Conservation (phyloP, 768 basidiomycete genomes). For the Cytidiella melzeri region DNA sequence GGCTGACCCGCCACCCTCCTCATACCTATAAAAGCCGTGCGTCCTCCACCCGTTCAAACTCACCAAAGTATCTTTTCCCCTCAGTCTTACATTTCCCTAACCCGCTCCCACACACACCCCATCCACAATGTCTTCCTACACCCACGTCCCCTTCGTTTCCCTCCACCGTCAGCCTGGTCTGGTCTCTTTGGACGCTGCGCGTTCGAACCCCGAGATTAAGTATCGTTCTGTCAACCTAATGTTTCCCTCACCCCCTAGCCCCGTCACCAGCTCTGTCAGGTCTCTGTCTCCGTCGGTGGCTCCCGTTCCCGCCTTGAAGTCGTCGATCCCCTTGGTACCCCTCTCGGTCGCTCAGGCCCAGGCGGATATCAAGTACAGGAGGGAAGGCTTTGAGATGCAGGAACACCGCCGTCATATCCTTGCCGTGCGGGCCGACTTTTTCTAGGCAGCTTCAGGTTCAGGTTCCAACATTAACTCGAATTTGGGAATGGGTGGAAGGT, state of each 20-base stretch:
- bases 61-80: background rate
- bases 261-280: no score
- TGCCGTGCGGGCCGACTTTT: background rate
- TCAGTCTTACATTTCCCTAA: background rate
- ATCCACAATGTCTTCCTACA: slow-evolving; percentile 5
- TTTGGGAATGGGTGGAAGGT: no score
- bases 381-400: slow-evolving; percentile 10
- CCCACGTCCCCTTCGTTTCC: slow-evolving; percentile 24
- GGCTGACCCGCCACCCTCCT: no score
- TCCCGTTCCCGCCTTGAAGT: background rate
- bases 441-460: no score
- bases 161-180: slow-evolving; percentile 30
- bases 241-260: background rate
- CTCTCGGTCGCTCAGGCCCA: slow-evolving; percentile 2
- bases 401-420: background rate
- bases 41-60: no score
- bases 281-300: background rate
- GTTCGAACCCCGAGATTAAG: background rate
- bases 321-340: slow-evolving; percentile 1
- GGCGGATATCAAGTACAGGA: slow-evolving; percentile 10
- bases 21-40: no score
- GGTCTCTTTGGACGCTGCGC: background rate
- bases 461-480: no score
- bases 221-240: slow-evolving; percentile 1
- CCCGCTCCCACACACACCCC: no score